Percentiles rank a stretch among this genome's conserved stretches.
phyloP scores from a whole-genome alignment of 495 filamentous ascomycete species.

The Hypomontagnella monticulosa region DNA sequence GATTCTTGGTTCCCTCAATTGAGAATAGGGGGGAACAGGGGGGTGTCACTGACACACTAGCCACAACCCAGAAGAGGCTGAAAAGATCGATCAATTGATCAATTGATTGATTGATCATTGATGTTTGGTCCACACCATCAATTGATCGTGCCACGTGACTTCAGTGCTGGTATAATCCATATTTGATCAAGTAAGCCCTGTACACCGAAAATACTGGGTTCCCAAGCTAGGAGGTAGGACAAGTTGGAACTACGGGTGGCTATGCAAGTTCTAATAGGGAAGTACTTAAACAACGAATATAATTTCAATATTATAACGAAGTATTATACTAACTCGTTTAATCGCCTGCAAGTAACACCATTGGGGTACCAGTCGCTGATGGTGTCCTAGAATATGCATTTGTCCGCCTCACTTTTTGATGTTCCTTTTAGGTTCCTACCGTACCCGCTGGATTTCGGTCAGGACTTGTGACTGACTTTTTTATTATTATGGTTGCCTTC shows the following conservation, averaged over 20 bases:
- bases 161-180: no score
- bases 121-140: no score
- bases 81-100: no score
- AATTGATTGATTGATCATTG: no score
- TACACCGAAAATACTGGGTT: background rate
- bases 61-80: no score
- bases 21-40: no score
- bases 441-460: slow-evolving; percentile 18
- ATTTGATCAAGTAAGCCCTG: background rate
- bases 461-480: background rate
- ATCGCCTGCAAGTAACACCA: background rate
- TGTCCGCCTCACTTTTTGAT: slow-evolving; percentile 49
- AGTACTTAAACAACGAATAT: slow-evolving; percentile 8
- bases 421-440: slow-evolving; percentile 3
- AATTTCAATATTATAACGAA: background rate
- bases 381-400: slow-evolving; percentile 17
- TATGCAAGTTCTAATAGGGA: slow-evolving; percentile 19
- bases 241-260: slow-evolving; percentile 15
- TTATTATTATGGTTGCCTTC: slow-evolving; percentile 17
- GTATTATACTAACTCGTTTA: slow-evolving; percentile 19
- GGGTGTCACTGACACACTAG: no score
- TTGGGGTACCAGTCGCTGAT: background rate
- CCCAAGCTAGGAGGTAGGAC: slow-evolving; percentile 8
- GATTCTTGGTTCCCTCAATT: no score
- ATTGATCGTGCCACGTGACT: no score